Evolutionary conservation across 1,139 yeast genomes (phyloP), one percentile per base, ranked within the genome.

Genomic region (Diutina siamensis): DNA sequence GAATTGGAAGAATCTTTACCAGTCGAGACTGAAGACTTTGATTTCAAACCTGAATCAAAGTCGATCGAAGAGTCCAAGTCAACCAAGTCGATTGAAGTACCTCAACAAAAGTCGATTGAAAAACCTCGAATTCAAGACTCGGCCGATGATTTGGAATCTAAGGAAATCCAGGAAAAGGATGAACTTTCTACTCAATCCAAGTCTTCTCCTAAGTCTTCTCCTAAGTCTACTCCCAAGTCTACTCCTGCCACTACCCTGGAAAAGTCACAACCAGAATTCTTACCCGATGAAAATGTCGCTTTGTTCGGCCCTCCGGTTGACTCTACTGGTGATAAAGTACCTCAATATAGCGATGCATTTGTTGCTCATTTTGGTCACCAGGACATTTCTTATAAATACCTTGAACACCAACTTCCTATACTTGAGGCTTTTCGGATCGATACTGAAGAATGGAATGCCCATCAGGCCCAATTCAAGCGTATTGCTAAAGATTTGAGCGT

Each of bases 81-180:
- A 25, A 5, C 28, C 28, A 25, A 25, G 28, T n/a, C n/a, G n/a
- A n/a, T n/a, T n/a, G n/a, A n/a, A n/a, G n/a, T n/a, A n/a, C n/a
- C n/a, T n/a, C n/a, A n/a, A n/a, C n/a, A n/a, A n/a, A n/a, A n/a
- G n/a, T n/a, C n/a, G n/a, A n/a, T n/a, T n/a, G n/a, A n/a, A n/a
- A n/a, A n/a, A n/a, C n/a, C n/a, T n/a, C n/a, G n/a, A n/a, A n/a
- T n/a, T n/a, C n/a, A n/a, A n/a, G n/a, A n/a, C n/a, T n/a, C n/a
- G n/a, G n/a, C n/a, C n/a, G n/a, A n/a, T n/a, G n/a, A n/a, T n/a
- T n/a, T n/a, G 35, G 48, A 48, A 20, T 50, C 44, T 13, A 51
- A 49, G 32, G 48, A 46, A 25, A 36, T 34, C n/a, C 36, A 45
- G 13, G 49, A 44, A 10, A 40, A 13, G 13, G 44, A 36, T 7